Conservation (phyloP, 2,329 filamentous ascomycete genomes). For the Ophidiomyces ophidiicola region DNA sequence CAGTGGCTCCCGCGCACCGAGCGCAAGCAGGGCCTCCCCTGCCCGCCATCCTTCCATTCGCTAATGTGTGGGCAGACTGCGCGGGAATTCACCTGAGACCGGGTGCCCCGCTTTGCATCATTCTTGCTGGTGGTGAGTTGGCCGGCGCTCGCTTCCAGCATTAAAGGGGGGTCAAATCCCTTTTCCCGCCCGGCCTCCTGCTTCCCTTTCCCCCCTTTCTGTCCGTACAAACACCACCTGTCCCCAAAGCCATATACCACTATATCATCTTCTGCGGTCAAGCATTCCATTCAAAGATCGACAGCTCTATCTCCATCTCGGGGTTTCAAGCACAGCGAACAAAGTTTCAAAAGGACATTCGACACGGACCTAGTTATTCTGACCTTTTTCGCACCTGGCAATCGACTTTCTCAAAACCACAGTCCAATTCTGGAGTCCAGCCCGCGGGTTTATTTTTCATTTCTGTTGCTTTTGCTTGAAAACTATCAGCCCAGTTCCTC, state of each 20-base stretch:
- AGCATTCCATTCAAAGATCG: too few relatives aligned
- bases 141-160: background rate
- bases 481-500: constrained; percentile 15
- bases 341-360: background rate
- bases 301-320: too few relatives aligned
- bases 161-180: constrained; percentile 15
- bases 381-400: constrained; percentile 5
- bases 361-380: constrained; percentile 11
- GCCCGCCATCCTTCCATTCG: constrained; percentile 1
- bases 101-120: constrained; percentile 7
- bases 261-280: constrained; percentile 22
- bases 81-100: background rate
- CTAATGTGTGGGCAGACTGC: background rate
- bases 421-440: constrained; percentile 13
- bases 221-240: constrained; percentile 2
- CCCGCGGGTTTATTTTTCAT: constrained; percentile 14
- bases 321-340: too few relatives aligned
- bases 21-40: background rate
- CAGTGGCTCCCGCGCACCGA: constrained; percentile 6
- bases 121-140: constrained; percentile 6
- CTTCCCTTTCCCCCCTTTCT: constrained; percentile 6
- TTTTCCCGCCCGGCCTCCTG: constrained; percentile 5
- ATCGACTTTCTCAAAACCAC: constrained; percentile 8
- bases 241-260: constrained; percentile 2
- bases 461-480: constrained; percentile 12